Base-by-base conservation (phyloP, 2,329 filamentous ascomycete species). In the Fusarium protoensiforme region DNA sequence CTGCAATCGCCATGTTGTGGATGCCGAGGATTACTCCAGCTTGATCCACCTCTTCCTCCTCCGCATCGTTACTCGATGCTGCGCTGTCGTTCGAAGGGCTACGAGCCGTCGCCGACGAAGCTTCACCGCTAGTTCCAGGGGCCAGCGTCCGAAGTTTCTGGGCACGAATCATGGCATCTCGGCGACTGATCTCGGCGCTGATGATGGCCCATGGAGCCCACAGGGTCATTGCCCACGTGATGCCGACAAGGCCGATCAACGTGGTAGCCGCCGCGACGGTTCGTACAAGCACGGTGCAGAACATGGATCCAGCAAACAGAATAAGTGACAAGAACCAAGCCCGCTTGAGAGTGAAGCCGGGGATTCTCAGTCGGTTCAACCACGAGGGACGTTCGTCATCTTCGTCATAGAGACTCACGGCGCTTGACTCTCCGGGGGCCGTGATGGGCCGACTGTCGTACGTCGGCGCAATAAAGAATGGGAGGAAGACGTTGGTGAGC, bases 151-250 rank as follows among this genome's bases (percentile, higher is more conserved):
- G 78, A 10, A 78, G 74, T 70, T 79, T 81, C 60, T 76, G 78
- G 4, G 84, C 81, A 24, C 87, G 86, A 27, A 85, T 80, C 20
- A 83, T 72, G 43, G 92, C 91, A 79, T 98, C 94, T 7, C 94
- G 92, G 68, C 92, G 93, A 69, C 93, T 93, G 71, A 98, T 95
- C 81, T 98, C 96, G 7, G 94, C 94, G 53, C 94, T 95, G 80
- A 98, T 98, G 76, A 98, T 93, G 41, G 96, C 95, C 85, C 96
- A 98, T 0, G 96, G 96, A 0, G 95, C 96, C 96, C 96, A 98
- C 29, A 97, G 90, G 2, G 95, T 95, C 78, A 98, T 85, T 24
- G 95, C 95, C 96, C 96, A 98, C 1, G 94, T 95, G 67, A 98
- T 91, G 36, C 96, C 96, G 56, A 97, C 91, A 27, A 96, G 84